Evolutionary conservation across 2,329 filamentous ascomycete genomes (phyloP).

Genomic region (Pseudopithomyces maydicus): DNA sequence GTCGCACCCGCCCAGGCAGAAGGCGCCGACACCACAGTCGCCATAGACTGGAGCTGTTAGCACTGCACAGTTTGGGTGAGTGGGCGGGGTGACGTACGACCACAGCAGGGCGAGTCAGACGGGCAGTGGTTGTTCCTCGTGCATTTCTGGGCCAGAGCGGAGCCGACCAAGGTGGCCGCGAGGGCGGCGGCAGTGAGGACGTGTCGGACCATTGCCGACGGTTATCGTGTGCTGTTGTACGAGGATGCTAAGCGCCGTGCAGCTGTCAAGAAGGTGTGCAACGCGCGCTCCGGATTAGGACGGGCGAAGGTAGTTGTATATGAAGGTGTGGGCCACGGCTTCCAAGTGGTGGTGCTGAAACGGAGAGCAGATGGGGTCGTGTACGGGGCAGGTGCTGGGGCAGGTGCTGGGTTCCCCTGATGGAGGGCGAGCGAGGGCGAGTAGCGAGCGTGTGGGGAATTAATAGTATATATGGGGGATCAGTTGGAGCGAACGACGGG

Average conservation of each 20-base stretch:
- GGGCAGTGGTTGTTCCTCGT: conserved; percentile 67
- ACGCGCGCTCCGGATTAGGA: conserved; percentile 1
- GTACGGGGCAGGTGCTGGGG: conserved; percentile 12
- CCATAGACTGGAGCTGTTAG: conserved; percentile 73
- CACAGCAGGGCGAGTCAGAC: conserved; percentile 55
- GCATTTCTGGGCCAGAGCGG: conserved; percentile 46
- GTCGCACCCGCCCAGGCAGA: conserved; percentile 95
- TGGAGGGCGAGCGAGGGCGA: conserved; percentile 4
- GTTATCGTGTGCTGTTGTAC: conserved; percentile 33
- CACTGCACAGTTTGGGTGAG: conserved; percentile 1
- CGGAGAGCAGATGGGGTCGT: conserved; percentile 15
- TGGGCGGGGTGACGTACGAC: conserved; percentile 35
- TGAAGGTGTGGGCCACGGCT: neutral
- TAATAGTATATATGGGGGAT: conserved; percentile 15
- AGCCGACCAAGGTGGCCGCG: conserved; percentile 30
- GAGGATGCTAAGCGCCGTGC: conserved; percentile 35
- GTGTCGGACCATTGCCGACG: conserved; percentile 36
- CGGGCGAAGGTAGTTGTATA: neutral
- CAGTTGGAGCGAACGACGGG: conserved; percentile 8
- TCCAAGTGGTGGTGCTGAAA: conserved; percentile 21
- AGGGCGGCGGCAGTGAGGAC: conserved; percentile 34
- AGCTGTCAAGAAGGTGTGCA: conserved; percentile 28
- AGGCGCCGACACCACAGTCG: conserved; percentile 90
- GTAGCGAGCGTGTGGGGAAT: conserved; percentile 31
- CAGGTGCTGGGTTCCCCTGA: conserved; percentile 20